Evolutionary conservation across 228 moss, liverwort and hornwort genomes (phyloP), one percentile per base, ranked within the genome.

Genomic region (Sphagnum fallax): DNA sequence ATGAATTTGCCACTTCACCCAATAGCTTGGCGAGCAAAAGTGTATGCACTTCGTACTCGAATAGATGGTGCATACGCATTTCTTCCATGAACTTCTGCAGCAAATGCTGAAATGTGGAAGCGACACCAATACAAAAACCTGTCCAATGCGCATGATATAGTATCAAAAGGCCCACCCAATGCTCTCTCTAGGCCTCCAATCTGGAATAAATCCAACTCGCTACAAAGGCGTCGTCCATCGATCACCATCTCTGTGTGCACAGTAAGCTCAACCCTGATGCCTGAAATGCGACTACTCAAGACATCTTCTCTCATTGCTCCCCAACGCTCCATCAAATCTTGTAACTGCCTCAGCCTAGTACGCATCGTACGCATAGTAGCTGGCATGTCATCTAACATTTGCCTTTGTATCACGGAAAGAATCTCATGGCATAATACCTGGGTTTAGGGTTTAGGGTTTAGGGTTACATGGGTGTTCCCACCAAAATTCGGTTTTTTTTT

Each of bases 341-440:
- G 12, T n/a, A 70, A 61, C n/a, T 70, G 16, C 4, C 16, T 51
- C 50, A 70, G 52, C 62, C 15, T 62, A 7, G 16, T 62, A 10
- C 51, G 62, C 3, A 63, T 52, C 7, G 62, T 52, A 50, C 0
- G 5, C 11, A 15, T 50, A 0, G 11, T 65, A 4, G 51, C 10
- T 6, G 62, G 52, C 51, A 62, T 63, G 16, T 70, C 63, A 48
- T 70, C 70, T 52, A 70, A 63, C 47, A 8, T 62, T 0, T 63
- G 5, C 13, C 63, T 70, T 8, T 62, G 70, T 63, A 70, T 70
- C 11, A 70, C 18, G 49, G 48, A 69, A 48, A 60, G 6, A 69
- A 69, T 49, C 69, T 69, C 18, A 18, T 18, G 18, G 18, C 18
- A 18, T 18, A 18, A 0, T 1, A 18, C 18, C 18, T 18, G n/a